These are phyloP conservation scores for Albugo candida DNA, from an alignment of 352 stramenopile genomes.

Conservation along the genomic window DNA sequence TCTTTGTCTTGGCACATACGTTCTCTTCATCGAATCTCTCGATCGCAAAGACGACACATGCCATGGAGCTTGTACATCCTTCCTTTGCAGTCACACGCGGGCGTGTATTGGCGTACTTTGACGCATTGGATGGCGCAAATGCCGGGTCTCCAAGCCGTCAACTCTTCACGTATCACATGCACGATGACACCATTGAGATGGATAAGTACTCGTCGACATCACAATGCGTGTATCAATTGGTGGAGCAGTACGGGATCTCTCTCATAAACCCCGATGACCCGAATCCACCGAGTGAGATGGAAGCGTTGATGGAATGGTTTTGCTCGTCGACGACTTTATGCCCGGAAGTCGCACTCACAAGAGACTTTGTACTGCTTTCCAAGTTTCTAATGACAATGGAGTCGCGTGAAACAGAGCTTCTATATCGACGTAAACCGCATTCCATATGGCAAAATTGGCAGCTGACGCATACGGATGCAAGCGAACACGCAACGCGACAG, in stretches of 20 bases:
- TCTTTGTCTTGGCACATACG: slow-evolving; percentile 61
- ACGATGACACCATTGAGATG: slow-evolving; percentile 72
- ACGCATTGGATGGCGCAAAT: slow-evolving; percentile 24
- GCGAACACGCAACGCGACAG: too few species aligned
- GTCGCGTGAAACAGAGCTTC: slow-evolving; percentile 76
- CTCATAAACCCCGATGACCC: slow-evolving; percentile 61
- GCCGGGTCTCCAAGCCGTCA: slow-evolving; percentile 16
- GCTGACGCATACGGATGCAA: slow-evolving; percentile 16
- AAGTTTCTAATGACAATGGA: slow-evolving; percentile 83
- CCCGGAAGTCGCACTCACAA: slow-evolving; percentile 51
- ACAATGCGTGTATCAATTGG: slow-evolving; percentile 69
- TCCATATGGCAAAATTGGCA: slow-evolving; percentile 79
- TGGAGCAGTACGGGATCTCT: slow-evolving; percentile 73
- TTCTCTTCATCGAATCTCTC: slow-evolving; percentile 78
- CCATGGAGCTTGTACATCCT: slow-evolving; percentile 72
- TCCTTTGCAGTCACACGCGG: slow-evolving; percentile 54
- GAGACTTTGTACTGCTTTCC: slow-evolving; percentile 65
- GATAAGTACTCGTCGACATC: slow-evolving; percentile 79
- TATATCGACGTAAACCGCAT: slow-evolving; percentile 51
- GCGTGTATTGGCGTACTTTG: slow-evolving; percentile 66
- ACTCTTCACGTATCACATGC: slow-evolving; percentile 79
- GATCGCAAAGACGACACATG: slow-evolving; percentile 42
- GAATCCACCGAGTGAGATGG: slow-evolving; percentile 76
- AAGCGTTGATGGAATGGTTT: slow-evolving; percentile 82
- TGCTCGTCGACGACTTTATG: slow-evolving; percentile 30